These are phyloP conservation scores for Triticum aestivum DNA, from an alignment of 176 grass and related monocot genomes.

Conservation along the genomic window DNA sequence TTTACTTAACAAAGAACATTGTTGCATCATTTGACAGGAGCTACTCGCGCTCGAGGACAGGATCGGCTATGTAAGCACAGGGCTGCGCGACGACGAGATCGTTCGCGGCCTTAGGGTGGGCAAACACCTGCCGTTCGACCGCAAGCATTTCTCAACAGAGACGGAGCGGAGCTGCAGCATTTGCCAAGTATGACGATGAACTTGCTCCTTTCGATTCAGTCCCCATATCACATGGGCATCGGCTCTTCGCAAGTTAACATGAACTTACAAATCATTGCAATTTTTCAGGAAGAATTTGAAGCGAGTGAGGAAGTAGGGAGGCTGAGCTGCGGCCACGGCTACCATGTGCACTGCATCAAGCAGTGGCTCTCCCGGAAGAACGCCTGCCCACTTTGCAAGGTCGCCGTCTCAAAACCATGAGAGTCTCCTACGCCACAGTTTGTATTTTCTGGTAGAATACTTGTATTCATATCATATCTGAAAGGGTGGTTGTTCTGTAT, in stretches of 20 bases:
- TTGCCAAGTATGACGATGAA: constrained; percentile 50
- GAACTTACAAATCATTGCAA: neutral
- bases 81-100: constrained; percentile 79
- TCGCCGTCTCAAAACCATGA: constrained; percentile 53
- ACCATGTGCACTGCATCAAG: constrained; percentile 89
- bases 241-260: neutral
- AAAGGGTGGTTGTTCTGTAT: neutral
- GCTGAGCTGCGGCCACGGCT: constrained; percentile 74
- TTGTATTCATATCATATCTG: neutral
- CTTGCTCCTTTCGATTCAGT: neutral
- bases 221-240: neutral
- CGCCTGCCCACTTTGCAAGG: constrained; percentile 88
- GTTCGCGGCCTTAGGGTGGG: constrained; percentile 47
- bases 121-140: constrained; percentile 48
- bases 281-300: constrained; percentile 78
- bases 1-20: too few relatives aligned
- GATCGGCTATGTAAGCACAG: constrained; percentile 94
- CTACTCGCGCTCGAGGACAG: constrained; percentile 72
- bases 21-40: constrained; percentile 47
- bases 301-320: constrained; percentile 63
- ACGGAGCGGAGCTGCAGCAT: constrained; percentile 69
- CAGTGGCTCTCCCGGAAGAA: constrained; percentile 97
- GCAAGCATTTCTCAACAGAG: constrained; percentile 51
- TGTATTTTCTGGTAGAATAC: neutral
- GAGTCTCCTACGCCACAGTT: neutral